phyloP scores from a whole-genome alignment of 148 eudicot species.

The Rhododendron simsii region DNA sequence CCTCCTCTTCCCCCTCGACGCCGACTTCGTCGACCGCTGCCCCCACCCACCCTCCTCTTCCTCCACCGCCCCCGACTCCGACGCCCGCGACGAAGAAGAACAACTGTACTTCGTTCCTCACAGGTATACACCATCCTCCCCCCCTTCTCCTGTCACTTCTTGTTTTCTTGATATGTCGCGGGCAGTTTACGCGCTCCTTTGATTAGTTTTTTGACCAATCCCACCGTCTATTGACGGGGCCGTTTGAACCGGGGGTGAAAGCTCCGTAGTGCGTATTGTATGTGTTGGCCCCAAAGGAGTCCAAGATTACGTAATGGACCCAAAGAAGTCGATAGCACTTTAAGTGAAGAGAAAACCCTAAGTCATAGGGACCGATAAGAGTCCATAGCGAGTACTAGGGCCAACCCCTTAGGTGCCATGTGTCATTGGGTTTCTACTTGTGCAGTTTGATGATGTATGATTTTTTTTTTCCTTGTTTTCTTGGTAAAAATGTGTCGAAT shows the following conservation, averaged over 20 bases:
- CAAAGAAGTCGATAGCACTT: too few relatives aligned
- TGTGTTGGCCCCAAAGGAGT: not conserved
- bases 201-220: not conserved
- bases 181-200: not conserved
- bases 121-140: slow-evolving; percentile 16
- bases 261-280: not conserved
- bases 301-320: too few relatives aligned
- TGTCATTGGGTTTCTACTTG: not conserved
- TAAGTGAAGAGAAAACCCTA: too few relatives aligned
- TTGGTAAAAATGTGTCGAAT: not conserved
- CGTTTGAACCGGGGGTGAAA: too few relatives aligned
- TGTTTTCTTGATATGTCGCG: not conserved
- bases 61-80: slow-evolving; percentile 19
- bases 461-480: not conserved
- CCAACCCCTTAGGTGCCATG: not conserved
- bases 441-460: not conserved
- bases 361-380: too few relatives aligned
- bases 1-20: slow-evolving; percentile 24
- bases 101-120: slow-evolving; percentile 44
- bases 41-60: not conserved
- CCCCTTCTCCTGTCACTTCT: not conserved
- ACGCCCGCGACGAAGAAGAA: slow-evolving; percentile 19
- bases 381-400: not conserved
- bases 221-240: too few relatives aligned
- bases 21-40: slow-evolving; percentile 14